A percentile compares a stretch with the other conserved stretches of the same genome.
phyloP scores from a whole-genome alignment of 2,329 filamentous ascomycete species.

The Aureobasidium sp. region DNA sequence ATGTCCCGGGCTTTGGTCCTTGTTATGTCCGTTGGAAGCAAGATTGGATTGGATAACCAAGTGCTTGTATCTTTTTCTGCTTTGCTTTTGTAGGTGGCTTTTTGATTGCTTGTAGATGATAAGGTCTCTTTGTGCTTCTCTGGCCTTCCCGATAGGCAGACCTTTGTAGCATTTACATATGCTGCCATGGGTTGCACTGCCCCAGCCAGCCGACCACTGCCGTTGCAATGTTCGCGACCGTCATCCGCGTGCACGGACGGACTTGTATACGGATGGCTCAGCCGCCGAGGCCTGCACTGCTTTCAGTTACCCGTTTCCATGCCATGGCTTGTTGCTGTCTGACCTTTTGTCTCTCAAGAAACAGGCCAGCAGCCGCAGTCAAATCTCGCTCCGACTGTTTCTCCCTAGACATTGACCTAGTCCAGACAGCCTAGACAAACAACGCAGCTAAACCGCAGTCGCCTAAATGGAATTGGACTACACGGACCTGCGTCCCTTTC shows the following conservation, averaged over 20 bases:
- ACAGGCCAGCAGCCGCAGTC: neutral
- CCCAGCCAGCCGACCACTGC: neutral
- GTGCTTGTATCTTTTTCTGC: neutral
- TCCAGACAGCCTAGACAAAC: neutral
- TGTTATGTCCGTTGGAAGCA: neutral
- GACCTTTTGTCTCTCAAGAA: neutral
- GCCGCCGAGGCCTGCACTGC: neutral
- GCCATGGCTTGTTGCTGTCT: neutral
- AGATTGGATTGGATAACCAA: neutral
- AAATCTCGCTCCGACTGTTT: neutral
- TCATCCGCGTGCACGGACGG: neutral
- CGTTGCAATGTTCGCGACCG: neutral
- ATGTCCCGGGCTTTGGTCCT: neutral
- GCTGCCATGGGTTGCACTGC: neutral
- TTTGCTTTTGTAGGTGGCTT: neutral
- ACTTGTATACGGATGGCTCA: neutral
- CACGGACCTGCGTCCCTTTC: neutral
- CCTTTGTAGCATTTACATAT: neutral
- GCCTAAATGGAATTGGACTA: neutral
- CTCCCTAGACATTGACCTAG: neutral
- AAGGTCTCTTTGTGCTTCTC: neutral
- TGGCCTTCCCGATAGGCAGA: neutral
- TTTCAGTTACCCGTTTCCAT: neutral
- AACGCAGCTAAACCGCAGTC: neutral
- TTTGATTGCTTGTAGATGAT: neutral